These are phyloP conservation scores for Backusella australiensis DNA, from an alignment of 192 early-diverging fungal genomes.

Conservation along the genomic window DNA sequence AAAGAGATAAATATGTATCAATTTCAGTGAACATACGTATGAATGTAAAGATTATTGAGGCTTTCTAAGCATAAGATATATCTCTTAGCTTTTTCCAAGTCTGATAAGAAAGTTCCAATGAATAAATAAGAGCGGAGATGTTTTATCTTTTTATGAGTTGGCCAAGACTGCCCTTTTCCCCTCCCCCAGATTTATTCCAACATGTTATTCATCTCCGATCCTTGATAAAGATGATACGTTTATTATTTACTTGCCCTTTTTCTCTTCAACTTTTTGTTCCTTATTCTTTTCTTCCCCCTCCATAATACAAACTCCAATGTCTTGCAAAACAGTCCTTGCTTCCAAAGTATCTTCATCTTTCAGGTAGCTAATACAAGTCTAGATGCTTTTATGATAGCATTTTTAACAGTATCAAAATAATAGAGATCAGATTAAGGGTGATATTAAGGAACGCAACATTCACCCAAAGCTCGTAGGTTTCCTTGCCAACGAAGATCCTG, in stretches of 20 bases:
- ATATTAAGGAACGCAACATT: slow-evolving; percentile 61
- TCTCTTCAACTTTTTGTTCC: background rate
- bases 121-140: background rate
- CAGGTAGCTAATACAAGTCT: slow-evolving; percentile 43
- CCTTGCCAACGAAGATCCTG: slow-evolving; percentile 93
- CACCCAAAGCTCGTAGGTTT: slow-evolving; percentile 86
- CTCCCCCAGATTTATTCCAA: background rate
- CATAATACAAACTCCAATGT: slow-evolving; percentile 13
- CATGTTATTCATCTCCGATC: background rate
- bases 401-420: background rate
- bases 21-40: background rate
- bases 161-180: background rate
- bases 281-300: background rate
- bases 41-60: background rate
- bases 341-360: slow-evolving; percentile 61
- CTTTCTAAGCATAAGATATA: background rate
- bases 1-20: background rate
- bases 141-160: background rate
- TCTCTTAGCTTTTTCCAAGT: background rate
- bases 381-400: background rate
- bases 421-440: slow-evolving; percentile 58
- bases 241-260: background rate
- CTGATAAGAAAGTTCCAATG: background rate
- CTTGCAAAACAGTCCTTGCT: slow-evolving; percentile 61
- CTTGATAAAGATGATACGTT: background rate